A percentile compares a stretch with the other conserved stretches of the same genome.
Conservation (phyloP, 768 basidiomycete genomes). For the Plicaturopsis crispa region DNA sequence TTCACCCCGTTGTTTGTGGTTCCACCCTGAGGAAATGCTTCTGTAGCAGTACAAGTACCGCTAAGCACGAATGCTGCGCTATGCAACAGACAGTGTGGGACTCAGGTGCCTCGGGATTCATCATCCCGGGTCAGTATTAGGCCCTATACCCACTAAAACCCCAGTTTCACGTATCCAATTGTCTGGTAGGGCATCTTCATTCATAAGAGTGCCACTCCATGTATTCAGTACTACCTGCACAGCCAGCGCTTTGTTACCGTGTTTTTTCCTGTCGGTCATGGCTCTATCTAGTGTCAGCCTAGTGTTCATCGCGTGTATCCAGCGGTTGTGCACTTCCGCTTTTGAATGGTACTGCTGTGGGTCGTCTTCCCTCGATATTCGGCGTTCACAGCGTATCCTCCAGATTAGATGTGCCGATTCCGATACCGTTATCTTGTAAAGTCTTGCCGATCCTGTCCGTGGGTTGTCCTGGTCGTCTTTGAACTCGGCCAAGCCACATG, state of each 20-base stretch:
- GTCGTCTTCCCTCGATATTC: conserved; percentile 11
- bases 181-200: conserved; percentile 8
- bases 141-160: conserved; percentile 27
- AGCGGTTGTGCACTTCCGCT: conserved; percentile 8
- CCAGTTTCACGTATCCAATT: conserved; percentile 14
- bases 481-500: conserved; percentile 6
- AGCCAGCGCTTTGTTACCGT: conserved; percentile 8
- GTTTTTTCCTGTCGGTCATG: conserved; percentile 4
- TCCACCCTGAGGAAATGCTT: no score
- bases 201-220: conserved; percentile 11
- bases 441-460: conserved; percentile 7
- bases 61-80: no score
- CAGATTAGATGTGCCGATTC: conserved; percentile 23
- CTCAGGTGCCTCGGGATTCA: not conserved
- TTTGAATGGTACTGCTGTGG: not conserved
- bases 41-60: no score
- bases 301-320: conserved; percentile 10
- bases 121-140: not conserved
- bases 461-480: conserved; percentile 1
- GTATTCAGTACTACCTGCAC: conserved; percentile 11
- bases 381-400: conserved; percentile 19
- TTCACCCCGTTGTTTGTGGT: no score
- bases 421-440: conserved; percentile 17
- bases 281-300: conserved; percentile 12
- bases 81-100: conserved; percentile 7